A percentile compares a stretch with the other conserved stretches of the same genome.
Conservation (phyloP, 306 rosid species). For the Abrus pulchellus region DNA sequence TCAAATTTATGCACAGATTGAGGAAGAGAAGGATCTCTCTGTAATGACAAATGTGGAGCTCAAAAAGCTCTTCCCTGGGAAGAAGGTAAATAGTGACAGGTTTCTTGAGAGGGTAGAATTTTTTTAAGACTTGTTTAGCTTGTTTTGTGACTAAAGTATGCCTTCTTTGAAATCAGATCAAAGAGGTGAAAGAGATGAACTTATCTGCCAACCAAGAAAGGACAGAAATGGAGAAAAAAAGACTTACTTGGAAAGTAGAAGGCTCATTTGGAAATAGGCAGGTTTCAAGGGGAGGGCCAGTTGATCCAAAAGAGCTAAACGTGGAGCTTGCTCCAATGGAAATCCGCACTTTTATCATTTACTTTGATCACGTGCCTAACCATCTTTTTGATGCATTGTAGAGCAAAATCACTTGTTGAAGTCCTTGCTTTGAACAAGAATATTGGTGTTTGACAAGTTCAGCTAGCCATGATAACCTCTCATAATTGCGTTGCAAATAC, state of each 20-base stretch:
- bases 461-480: conserved; percentile 8
- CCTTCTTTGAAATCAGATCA: conserved; percentile 60
- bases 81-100: conserved; percentile 61
- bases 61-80: conserved; percentile 73
- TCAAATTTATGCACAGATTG: conserved; percentile 58
- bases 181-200: conserved; percentile 74
- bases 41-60: conserved; percentile 69
- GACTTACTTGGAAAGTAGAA: conserved; percentile 83
- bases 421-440: conserved; percentile 41
- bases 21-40: conserved; percentile 87
- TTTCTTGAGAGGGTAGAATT: conserved; percentile 29
- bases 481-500: background rate
- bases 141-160: conserved; percentile 29
- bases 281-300: conserved; percentile 76
- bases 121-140: background rate
- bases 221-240: conserved; percentile 82
- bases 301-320: conserved; percentile 69
- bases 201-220: conserved; percentile 91
- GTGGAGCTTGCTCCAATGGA: conserved; percentile 94
- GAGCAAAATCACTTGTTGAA: conserved; percentile 33
- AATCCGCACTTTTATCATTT: conserved; percentile 78
- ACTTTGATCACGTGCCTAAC: conserved; percentile 45
- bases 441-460: conserved; percentile 22
- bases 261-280: conserved; percentile 50
- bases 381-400: conserved; percentile 50